Conservation (phyloP, 1,284 basidiomycete species). For the Trametes versicolor region DNA sequence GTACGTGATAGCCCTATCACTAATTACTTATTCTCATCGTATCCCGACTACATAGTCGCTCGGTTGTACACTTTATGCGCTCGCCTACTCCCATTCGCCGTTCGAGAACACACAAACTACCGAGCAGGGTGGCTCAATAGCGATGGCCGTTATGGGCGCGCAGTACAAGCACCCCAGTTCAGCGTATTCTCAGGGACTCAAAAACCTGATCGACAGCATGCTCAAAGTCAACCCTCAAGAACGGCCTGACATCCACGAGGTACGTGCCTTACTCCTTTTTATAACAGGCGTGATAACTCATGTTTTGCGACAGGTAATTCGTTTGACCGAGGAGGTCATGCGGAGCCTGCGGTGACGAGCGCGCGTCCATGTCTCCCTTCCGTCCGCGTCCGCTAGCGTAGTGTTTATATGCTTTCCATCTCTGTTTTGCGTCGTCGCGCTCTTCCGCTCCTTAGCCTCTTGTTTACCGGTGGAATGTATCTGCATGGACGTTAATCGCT, state of each 20-base stretch:
- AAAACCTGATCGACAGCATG: conserved; percentile 85
- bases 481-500: conserved; percentile 29
- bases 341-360: conserved; percentile 59
- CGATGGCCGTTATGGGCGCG: conserved; percentile 94
- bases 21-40: neutral
- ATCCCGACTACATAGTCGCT: conserved; percentile 71
- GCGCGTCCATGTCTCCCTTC: neutral
- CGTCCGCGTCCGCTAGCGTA: neutral
- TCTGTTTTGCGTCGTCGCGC: conserved; percentile 10
- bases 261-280: conserved; percentile 43
- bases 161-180: conserved; percentile 88
- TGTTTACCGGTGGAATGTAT: conserved; percentile 26
- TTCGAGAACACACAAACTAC: conserved; percentile 91
- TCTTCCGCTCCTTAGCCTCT: conserved; percentile 26
- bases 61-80: conserved; percentile 90
- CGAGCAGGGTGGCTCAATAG: conserved; percentile 91
- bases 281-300: neutral
- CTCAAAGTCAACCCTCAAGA: conserved; percentile 83
- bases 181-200: conserved; percentile 84
- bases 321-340: conserved; percentile 72
- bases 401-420: conserved; percentile 11
- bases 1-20: conserved; percentile 53
- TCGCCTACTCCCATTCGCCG: conserved; percentile 92
- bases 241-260: conserved; percentile 87
- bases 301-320: conserved; percentile 66